A percentile compares a stretch with the other conserved stretches of the same genome.
These are phyloP conservation scores for Phytophthora pini DNA, from an alignment of 352 stramenopile species.

Conservation along the genomic window DNA sequence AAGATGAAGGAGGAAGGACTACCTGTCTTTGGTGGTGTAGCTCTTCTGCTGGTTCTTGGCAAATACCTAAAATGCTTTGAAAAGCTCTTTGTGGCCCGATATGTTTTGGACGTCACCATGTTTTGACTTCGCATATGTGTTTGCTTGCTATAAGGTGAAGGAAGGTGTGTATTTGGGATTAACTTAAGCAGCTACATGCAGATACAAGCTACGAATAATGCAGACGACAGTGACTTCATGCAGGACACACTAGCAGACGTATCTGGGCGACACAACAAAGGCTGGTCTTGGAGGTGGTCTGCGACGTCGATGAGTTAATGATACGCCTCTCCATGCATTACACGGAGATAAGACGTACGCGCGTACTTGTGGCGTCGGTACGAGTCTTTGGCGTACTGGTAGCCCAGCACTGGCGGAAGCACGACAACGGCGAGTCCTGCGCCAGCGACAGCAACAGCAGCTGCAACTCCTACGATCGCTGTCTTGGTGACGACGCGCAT, in stretches of 20 bases:
- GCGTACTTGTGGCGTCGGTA: constrained; percentile 52
- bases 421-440: constrained; percentile 73
- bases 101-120: constrained; percentile 23
- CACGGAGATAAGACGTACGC: constrained; percentile 42
- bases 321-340: constrained; percentile 34
- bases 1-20: background rate
- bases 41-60: constrained; percentile 20
- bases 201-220: background rate
- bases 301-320: constrained; percentile 22
- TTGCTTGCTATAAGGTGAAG: background rate
- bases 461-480: constrained; percentile 54
- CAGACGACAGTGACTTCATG: constrained; percentile 15
- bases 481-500: constrained; percentile 80
- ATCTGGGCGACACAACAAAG: constrained; percentile 13
- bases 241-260: constrained; percentile 5
- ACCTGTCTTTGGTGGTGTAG: background rate
- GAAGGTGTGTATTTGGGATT: constrained; percentile 22
- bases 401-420: constrained; percentile 69
- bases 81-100: constrained; percentile 29
- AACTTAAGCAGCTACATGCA: constrained; percentile 28
- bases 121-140: background rate
- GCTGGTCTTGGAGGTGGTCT: constrained; percentile 1
- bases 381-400: constrained; percentile 59
- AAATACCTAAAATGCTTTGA: constrained; percentile 41
- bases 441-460: constrained; percentile 59